Conservation (phyloP, 2,329 filamentous ascomycete genomes). For the Monilinia fructicola region DNA sequence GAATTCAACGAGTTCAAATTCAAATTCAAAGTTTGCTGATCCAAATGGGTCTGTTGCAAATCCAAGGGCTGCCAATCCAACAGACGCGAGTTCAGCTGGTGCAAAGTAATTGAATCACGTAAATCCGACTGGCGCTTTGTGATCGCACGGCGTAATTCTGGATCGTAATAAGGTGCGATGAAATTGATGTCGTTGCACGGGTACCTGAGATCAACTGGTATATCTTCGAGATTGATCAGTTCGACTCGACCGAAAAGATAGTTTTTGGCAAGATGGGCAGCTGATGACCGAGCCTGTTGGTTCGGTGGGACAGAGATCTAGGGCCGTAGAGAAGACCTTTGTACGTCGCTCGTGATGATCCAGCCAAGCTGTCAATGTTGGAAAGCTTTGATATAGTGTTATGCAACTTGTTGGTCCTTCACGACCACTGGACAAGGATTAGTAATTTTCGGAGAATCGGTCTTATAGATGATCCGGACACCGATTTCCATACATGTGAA, state of each 20-base stretch:
- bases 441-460: not conserved
- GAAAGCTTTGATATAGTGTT: not conserved
- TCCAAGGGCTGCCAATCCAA: too few relatives aligned
- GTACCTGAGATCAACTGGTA: not conserved
- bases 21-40: too few relatives aligned
- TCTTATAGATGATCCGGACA: not conserved
- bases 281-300: too few relatives aligned
- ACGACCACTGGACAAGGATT: not conserved
- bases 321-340: not conserved
- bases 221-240: not conserved
- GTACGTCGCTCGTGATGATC: not conserved
- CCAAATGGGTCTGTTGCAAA: too few relatives aligned
- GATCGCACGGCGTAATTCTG: too few relatives aligned
- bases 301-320: not conserved
- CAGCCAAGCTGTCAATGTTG: not conserved
- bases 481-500: constrained; percentile 17
- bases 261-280: not conserved
- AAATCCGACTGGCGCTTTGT: too few relatives aligned
- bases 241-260: not conserved
- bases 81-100: too few relatives aligned
- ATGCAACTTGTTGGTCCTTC: not conserved
- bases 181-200: not conserved
- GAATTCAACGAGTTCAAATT: too few relatives aligned
- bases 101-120: too few relatives aligned
- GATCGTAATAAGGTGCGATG: not conserved